These are phyloP conservation scores for Draba incana DNA, from an alignment of 345 rosid genomes.

Conservation along the genomic window DNA sequence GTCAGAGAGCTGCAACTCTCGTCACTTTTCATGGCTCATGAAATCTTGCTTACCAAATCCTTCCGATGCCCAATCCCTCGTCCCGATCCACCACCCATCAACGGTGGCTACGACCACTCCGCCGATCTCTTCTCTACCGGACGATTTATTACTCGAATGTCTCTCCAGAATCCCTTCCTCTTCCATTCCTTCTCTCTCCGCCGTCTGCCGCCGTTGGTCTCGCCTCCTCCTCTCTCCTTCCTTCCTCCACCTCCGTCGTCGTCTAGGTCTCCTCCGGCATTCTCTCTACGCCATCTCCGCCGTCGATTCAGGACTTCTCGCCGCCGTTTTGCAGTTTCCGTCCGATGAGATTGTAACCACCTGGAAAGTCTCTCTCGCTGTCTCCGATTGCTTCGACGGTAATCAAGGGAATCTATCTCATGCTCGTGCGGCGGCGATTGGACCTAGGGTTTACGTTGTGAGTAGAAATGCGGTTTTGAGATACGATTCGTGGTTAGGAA, in stretches of 20 bases:
- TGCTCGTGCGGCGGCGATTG: conserved; percentile 64
- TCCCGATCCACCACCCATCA: conserved; percentile 39
- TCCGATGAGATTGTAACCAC: conserved; percentile 20
- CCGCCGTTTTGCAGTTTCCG: conserved; percentile 50
- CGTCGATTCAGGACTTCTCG: conserved; percentile 49
- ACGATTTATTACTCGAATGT: conserved; percentile 80
- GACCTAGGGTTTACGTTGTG: conserved; percentile 66
- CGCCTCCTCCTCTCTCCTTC: conserved; percentile 64
- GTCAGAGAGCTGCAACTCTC: conserved; percentile 86
- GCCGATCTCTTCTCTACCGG: conserved; percentile 63
- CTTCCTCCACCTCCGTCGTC: conserved; percentile 71
- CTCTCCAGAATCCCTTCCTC: conserved; percentile 71
- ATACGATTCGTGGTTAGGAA: conserved; percentile 67
- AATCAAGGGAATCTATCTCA: conserved; percentile 47
- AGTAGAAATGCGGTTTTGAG: conserved; percentile 53
- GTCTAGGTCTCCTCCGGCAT: conserved; percentile 51
- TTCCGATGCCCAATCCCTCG: conserved; percentile 43
- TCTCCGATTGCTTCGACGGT: conserved; percentile 34
- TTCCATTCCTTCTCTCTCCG: conserved; percentile 61
- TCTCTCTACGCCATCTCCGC: conserved; percentile 66
- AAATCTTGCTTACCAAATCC: conserved; percentile 84
- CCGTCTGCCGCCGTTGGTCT: conserved; percentile 90
- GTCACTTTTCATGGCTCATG: conserved; percentile 91
- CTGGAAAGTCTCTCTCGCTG: conserved; percentile 47
- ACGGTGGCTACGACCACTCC: conserved; percentile 13